Conservation (phyloP, 2,329 filamentous ascomycete genomes). For the Aspergillus tubingensis region DNA sequence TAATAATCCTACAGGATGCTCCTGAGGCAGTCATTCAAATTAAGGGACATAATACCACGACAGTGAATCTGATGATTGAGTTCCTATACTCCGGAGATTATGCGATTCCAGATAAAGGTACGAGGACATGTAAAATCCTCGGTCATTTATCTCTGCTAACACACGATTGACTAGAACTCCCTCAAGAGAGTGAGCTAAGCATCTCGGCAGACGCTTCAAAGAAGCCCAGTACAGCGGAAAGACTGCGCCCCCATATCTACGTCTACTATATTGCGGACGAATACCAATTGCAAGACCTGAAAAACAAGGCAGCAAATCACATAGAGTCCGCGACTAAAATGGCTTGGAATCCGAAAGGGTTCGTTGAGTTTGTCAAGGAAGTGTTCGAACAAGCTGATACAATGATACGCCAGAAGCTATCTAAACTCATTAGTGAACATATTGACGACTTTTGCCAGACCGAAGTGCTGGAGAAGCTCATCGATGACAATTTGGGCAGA, state of each 20-base stretch:
- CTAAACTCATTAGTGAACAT: not conserved
- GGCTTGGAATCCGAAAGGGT: not conserved
- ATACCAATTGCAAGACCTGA: too few species aligned
- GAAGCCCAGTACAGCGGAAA: too few species aligned
- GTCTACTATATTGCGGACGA: too few species aligned
- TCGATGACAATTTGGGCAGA: not conserved
- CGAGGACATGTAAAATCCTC: not conserved
- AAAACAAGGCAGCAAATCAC: too few species aligned
- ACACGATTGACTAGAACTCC: too few species aligned
- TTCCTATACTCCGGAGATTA: slow-evolving; percentile 5
- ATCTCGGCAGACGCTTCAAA: too few species aligned
- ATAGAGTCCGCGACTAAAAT: too few species aligned
- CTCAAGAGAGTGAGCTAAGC: too few species aligned
- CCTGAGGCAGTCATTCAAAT: not conserved
- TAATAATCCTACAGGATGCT: too few species aligned
- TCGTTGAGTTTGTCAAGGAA: not conserved
- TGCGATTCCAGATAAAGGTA: not conserved
- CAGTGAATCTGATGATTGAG: slow-evolving; percentile 3
- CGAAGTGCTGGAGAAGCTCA: not conserved
- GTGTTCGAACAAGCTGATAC: not conserved
- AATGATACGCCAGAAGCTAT: not conserved
- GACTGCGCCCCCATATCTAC: too few species aligned
- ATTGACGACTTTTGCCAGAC: not conserved
- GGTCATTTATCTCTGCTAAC: too few species aligned
- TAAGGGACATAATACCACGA: not conserved